Evolutionary conservation across 2,329 filamentous ascomycete genomes (phyloP).

Genomic region (Pestalotiopsis sp.): DNA sequence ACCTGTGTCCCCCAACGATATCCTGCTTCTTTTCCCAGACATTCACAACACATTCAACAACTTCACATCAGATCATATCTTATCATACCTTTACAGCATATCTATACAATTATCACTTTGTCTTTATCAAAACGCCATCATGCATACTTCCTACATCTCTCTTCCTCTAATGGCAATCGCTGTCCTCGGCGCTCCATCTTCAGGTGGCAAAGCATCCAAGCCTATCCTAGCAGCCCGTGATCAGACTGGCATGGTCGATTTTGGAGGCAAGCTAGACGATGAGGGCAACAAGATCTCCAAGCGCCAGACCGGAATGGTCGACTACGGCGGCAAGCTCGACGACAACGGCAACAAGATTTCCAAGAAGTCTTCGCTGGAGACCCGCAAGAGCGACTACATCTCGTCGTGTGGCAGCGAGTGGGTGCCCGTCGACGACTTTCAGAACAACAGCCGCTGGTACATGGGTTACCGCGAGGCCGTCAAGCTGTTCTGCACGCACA

Average conservation of each 20-base stretch:
- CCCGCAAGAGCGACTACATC: not conserved
- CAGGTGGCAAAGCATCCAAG: not conserved
- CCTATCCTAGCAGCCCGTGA: not conserved
- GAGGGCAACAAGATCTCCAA: not conserved
- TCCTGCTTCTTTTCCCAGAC: not conserved
- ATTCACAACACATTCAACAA: not conserved
- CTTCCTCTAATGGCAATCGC: not conserved
- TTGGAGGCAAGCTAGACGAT: not conserved
- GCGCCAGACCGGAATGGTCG: not conserved
- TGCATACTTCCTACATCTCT: not conserved
- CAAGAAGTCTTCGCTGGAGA: not conserved
- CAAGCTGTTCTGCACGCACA: slow-evolving; percentile 4
- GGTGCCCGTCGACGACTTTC: slow-evolving; percentile 1
- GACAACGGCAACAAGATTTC: slow-evolving; percentile 1
- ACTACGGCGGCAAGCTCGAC: not conserved
- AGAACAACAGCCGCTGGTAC: not conserved
- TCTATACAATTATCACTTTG: not conserved
- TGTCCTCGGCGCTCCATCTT: not conserved
- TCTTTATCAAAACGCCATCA: not conserved
- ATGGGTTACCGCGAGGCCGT: not conserved
- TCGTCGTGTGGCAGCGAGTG: not conserved
- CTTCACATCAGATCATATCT: no score
- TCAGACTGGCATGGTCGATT: not conserved
- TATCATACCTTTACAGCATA: not conserved
- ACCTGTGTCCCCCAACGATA: not conserved